A percentile compares a stretch with the other conserved stretches of the same genome.
These are phyloP conservation scores for Stagonosporopsis chrysanthemi DNA, from an alignment of 2,329 filamentous ascomycete genomes.

Conservation along the genomic window DNA sequence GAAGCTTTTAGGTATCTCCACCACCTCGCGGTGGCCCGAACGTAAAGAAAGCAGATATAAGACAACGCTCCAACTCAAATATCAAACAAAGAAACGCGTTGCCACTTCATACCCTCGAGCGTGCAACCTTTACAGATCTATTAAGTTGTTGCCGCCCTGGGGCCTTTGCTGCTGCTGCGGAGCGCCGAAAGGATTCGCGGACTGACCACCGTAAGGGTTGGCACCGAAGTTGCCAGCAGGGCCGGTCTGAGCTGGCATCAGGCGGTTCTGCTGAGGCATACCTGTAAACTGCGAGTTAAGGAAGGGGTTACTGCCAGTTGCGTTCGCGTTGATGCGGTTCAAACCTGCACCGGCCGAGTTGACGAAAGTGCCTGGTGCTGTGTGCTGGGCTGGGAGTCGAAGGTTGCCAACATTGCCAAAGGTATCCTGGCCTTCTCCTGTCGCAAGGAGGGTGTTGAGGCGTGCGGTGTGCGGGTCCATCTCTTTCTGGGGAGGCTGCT, in stretches of 20 bases:
- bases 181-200: conserved; percentile 64
- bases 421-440: conserved; percentile 93
- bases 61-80: conserved; percentile 29
- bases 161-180: conserved; percentile 55
- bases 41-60: conserved; percentile 20
- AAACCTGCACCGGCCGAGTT: conserved; percentile 90
- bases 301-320: conserved; percentile 89
- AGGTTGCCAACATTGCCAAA: conserved; percentile 97
- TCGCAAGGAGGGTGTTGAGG: conserved; percentile 85
- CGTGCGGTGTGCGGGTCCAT: conserved; percentile 70
- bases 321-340: conserved; percentile 70
- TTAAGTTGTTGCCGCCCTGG: conserved; percentile 64
- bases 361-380: conserved; percentile 92
- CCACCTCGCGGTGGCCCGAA: conserved; percentile 20
- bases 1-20: conserved; percentile 25
- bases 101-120: background rate
- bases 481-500: conserved; percentile 48
- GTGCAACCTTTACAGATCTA: conserved; percentile 60
- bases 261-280: conserved; percentile 56
- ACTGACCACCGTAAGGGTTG: conserved; percentile 54
- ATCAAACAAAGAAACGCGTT: conserved; percentile 29
- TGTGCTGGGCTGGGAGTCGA: conserved; percentile 95
- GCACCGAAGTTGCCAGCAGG: conserved; percentile 57
- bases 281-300: conserved; percentile 84
- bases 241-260: conserved; percentile 61